A percentile compares a stretch with the other conserved stretches of the same genome.
Evolutionary conservation across 345 rosid genomes (phyloP).

Genomic region (Citrus trifoliata): DNA sequence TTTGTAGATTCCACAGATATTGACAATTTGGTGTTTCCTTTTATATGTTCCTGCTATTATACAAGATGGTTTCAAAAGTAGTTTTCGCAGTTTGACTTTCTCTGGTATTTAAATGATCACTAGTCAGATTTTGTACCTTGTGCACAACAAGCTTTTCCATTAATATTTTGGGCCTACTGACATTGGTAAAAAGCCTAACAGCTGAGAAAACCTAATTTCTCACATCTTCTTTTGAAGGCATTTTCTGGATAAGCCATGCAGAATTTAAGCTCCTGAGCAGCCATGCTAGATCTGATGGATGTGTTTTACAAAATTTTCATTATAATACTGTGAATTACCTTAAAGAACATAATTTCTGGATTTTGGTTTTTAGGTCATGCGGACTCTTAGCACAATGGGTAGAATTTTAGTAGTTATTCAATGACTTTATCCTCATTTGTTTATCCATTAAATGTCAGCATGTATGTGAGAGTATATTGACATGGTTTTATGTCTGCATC

Average conservation of each 20-base stretch:
- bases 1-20: neutral
- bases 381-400: neutral
- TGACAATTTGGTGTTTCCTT: conserved; percentile 1
- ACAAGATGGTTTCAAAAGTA: neutral
- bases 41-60: neutral
- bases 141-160: neutral
- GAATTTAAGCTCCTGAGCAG: neutral
- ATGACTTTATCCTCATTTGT: neutral
- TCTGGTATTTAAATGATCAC: neutral
- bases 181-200: neutral
- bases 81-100: neutral
- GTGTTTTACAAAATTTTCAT: neutral
- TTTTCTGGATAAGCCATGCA: neutral
- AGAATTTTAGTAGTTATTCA: neutral
- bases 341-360: neutral
- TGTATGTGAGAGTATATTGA: neutral
- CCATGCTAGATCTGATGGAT: neutral
- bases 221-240: neutral
- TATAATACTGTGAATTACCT: neutral
- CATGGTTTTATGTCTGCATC: neutral
- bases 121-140: neutral
- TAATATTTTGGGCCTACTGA: neutral
- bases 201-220: neutral
- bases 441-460: neutral
- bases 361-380: neutral